Percentiles rank a stretch among this genome's conserved stretches.
phyloP scores from a whole-genome alignment of 345 rosid genomes.

The Streptanthus diversifolius region DNA sequence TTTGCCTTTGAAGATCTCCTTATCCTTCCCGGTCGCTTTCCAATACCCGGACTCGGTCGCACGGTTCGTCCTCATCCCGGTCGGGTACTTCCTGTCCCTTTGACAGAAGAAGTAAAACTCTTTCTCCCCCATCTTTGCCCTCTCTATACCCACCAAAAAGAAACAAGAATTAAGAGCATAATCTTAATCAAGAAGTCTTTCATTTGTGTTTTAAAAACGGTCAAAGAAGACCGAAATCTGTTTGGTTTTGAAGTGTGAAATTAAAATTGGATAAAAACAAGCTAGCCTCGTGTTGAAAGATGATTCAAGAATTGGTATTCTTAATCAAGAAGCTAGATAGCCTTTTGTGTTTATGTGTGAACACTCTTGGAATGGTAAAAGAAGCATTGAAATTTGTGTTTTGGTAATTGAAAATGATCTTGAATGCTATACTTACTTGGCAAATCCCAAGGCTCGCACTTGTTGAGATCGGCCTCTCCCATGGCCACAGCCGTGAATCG shows the following conservation, averaged over 20 bases:
- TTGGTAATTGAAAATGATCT: background rate
- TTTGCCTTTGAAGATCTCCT: constrained; percentile 62
- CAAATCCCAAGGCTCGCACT: constrained; percentile 96
- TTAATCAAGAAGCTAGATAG: constrained; percentile 28
- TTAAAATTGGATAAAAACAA: background rate
- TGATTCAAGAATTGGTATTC: constrained; percentile 6
- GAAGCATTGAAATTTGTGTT: background rate
- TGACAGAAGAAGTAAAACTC: constrained; percentile 95
- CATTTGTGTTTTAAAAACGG: constrained; percentile 6
- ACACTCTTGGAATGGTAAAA: constrained; percentile 23
- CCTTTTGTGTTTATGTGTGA: constrained; percentile 8
- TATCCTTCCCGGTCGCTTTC: constrained; percentile 98
- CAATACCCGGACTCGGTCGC: constrained; percentile 93
- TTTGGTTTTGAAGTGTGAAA: background rate
- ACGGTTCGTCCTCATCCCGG: constrained; percentile 93
- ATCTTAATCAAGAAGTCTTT: constrained; percentile 11
- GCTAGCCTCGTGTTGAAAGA: background rate
- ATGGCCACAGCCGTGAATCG: constrained; percentile 65
- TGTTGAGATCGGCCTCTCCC: constrained; percentile 88
- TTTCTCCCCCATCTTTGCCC: constrained; percentile 95
- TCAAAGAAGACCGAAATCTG: constrained; percentile 8
- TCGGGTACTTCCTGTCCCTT: constrained; percentile 88
- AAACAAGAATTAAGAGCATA: background rate
- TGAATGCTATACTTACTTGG: constrained; percentile 48
- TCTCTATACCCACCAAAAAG: constrained; percentile 40